Evolutionary conservation across 2,329 filamentous ascomycete genomes (phyloP).

Genomic region (Phyllosticta citrichinensis): DNA sequence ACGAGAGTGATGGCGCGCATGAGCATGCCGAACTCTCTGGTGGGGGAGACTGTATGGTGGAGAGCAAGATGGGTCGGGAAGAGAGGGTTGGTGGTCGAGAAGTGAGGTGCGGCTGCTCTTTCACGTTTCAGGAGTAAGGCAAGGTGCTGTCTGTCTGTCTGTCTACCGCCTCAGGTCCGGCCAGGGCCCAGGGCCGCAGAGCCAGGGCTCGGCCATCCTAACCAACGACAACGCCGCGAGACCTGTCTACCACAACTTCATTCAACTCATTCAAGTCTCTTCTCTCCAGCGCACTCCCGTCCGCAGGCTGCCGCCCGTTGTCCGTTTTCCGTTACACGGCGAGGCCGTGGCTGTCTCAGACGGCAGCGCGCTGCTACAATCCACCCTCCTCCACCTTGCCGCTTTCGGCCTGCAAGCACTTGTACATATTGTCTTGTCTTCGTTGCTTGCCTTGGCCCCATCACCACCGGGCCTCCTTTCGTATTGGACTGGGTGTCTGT

Average conservation of each 20-base stretch:
- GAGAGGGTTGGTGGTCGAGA: background rate
- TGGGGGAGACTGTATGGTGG: conserved; percentile 1
- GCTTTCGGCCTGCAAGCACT: background rate
- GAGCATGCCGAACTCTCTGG: conserved; percentile 1
- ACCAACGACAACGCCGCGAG: too few relatives aligned
- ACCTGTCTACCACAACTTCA: background rate
- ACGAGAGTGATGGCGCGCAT: background rate
- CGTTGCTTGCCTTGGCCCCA: too few relatives aligned
- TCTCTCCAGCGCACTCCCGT: background rate
- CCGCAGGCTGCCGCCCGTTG: background rate
- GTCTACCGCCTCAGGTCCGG: background rate
- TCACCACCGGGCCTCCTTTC: too few relatives aligned
- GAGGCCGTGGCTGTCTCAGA: background rate
- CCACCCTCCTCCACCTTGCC: background rate
- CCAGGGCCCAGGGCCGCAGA: background rate
- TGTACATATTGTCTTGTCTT: background rate
- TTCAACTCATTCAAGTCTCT: background rate
- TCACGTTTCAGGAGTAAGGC: conserved; percentile 6
- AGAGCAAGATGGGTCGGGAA: background rate
- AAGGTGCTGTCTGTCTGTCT: background rate
- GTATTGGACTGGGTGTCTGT: background rate
- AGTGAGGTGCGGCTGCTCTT: background rate
- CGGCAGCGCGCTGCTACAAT: background rate
- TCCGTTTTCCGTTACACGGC: background rate
- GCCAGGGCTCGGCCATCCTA: too few relatives aligned